phyloP scores from a whole-genome alignment of 805 yeast genomes.

The Starmerella roubikii region DNA sequence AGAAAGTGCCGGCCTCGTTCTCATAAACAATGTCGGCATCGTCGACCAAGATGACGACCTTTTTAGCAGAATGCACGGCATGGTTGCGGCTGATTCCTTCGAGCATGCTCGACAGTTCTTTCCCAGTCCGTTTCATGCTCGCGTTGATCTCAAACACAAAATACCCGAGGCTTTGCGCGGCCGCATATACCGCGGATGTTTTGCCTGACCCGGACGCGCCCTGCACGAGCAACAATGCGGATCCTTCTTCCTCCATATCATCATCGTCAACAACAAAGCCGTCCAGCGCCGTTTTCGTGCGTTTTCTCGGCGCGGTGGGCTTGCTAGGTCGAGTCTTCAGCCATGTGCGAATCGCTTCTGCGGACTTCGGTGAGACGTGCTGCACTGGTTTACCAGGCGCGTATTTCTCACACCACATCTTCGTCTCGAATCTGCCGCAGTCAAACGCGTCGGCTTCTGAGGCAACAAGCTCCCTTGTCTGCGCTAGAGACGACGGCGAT shows the following conservation, averaged over 20 bases:
- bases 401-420: slow-evolving; percentile 22
- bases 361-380: slow-evolving; percentile 3
- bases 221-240: slow-evolving; percentile 32
- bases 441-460: slow-evolving; percentile 18
- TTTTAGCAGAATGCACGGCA: slow-evolving; percentile 44
- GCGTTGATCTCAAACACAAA: slow-evolving; percentile 73
- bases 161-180: slow-evolving; percentile 47
- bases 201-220: slow-evolving; percentile 75
- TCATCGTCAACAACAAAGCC: slow-evolving; percentile 25
- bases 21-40: slow-evolving; percentile 75
- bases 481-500: background rate
- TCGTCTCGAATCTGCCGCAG: slow-evolving; percentile 20
- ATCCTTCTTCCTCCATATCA: slow-evolving; percentile 19
- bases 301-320: background rate
- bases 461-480: background rate
- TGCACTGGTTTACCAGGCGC: slow-evolving; percentile 13
- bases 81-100: slow-evolving; percentile 78
- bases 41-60: slow-evolving; percentile 65
- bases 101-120: slow-evolving; percentile 49
- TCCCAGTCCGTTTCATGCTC: slow-evolving; percentile 57
- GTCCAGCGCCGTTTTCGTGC: slow-evolving; percentile 10
- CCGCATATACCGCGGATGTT: slow-evolving; percentile 56
- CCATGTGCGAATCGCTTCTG: slow-evolving; percentile 9
- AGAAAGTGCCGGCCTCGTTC: slow-evolving; percentile 57
- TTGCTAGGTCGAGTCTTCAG: slow-evolving; percentile 1